Percentiles rank a stretch among this genome's conserved stretches.
Conservation (phyloP, 176 grass and related monocot genomes). For the Oryza nivara region DNA sequence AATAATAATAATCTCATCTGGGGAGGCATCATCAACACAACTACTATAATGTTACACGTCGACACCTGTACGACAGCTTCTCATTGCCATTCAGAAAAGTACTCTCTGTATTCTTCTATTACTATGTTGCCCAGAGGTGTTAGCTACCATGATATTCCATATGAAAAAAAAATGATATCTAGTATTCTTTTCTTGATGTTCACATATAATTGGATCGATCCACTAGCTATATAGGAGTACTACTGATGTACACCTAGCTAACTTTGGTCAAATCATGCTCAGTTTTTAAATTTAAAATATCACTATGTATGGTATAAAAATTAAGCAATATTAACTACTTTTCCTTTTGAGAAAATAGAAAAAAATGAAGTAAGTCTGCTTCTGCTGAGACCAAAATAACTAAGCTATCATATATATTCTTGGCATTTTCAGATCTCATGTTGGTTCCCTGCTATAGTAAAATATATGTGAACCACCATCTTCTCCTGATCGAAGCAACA, state of each 20-base stretch:
- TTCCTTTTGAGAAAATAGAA: neutral
- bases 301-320: neutral
- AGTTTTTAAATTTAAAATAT: neutral
- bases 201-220: neutral
- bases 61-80: constrained; percentile 35
- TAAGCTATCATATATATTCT: neutral
- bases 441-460: constrained; percentile 26
- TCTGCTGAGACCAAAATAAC: neutral
- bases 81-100: constrained; percentile 21
- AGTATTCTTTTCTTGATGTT: neutral
- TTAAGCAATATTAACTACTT: neutral
- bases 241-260: neutral
- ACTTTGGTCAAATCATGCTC: neutral
- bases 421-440: constrained; percentile 23
- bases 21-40: constrained; percentile 30
- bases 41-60: constrained; percentile 43
- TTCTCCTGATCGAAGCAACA: constrained; percentile 17
- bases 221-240: neutral
- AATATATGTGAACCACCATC: neutral
- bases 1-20: constrained; percentile 30
- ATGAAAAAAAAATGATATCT: neutral
- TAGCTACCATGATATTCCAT: neutral
- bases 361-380: neutral
- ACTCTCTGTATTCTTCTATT: neutral
- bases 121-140: neutral